Percentiles rank a stretch among this genome's conserved stretches.
These are phyloP conservation scores for Neurospora cerealis DNA, from an alignment of 495 filamentous ascomycete genomes.

Conservation along the genomic window DNA sequence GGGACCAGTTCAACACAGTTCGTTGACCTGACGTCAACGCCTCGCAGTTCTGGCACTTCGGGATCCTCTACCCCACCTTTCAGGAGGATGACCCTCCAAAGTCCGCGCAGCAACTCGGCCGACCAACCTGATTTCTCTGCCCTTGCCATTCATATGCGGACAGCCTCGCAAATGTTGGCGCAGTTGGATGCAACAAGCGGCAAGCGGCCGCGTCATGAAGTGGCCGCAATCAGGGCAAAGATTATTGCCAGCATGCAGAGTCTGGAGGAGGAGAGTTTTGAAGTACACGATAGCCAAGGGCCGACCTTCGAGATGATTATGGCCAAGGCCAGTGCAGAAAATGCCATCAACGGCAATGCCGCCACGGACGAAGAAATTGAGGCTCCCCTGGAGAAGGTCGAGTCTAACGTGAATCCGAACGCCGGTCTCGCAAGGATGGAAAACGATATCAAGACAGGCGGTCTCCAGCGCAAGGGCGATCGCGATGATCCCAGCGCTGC, in stretches of 20 bases:
- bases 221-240: slow-evolving; percentile 63
- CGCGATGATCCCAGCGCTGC: slow-evolving; percentile 72
- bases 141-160: slow-evolving; percentile 68
- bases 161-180: slow-evolving; percentile 68
- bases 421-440: slow-evolving; percentile 71
- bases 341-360: slow-evolving; percentile 11
- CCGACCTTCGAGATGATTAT: slow-evolving; percentile 68
- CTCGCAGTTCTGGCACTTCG: slow-evolving; percentile 49
- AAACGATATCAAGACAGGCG: slow-evolving; percentile 70
- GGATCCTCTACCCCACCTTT: slow-evolving; percentile 49
- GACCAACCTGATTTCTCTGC: slow-evolving; percentile 65
- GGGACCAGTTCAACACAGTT: slow-evolving; percentile 21
- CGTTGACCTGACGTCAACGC: slow-evolving; percentile 38
- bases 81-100: slow-evolving; percentile 36
- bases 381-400: slow-evolving; percentile 10
- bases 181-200: slow-evolving; percentile 63
- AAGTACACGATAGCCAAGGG: slow-evolving; percentile 45
- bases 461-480: slow-evolving; percentile 63
- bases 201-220: slow-evolving; percentile 60
- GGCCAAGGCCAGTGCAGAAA: slow-evolving; percentile 41
- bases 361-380: slow-evolving; percentile 34
- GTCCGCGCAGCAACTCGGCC: slow-evolving; percentile 28
- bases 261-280: slow-evolving; percentile 71
- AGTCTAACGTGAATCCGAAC: slow-evolving; percentile 44
- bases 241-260: slow-evolving; percentile 79